Conservation (phyloP, 2,329 filamentous ascomycete genomes). For the Dichotomopilus funicola region DNA sequence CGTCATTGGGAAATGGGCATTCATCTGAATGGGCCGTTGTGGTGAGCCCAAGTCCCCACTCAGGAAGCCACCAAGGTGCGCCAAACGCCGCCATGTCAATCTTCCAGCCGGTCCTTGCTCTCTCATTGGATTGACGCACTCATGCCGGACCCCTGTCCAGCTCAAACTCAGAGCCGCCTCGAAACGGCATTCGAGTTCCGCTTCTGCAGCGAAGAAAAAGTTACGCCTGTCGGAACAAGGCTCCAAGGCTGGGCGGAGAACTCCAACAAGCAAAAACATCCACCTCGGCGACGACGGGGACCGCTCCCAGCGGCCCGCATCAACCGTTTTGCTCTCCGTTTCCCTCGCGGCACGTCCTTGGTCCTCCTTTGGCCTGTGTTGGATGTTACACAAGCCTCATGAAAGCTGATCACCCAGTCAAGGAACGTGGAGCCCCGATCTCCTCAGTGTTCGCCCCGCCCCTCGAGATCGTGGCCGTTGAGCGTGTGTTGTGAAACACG, state of each 20-base stretch:
- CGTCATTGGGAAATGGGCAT: neutral
- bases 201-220: neutral
- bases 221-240: slow-evolving; percentile 50
- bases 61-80: slow-evolving; percentile 11
- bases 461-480: slow-evolving; percentile 9
- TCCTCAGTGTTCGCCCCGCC: neutral
- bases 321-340: neutral
- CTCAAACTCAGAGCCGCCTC: slow-evolving; percentile 22
- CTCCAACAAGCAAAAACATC: neutral
- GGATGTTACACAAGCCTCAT: slow-evolving; percentile 4
- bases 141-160: slow-evolving; percentile 21
- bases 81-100: slow-evolving; percentile 13
- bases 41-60: neutral
- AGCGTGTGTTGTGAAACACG: slow-evolving; percentile 1
- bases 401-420: neutral
- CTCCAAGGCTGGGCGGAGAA: slow-evolving; percentile 29
- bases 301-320: neutral
- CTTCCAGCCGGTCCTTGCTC: slow-evolving; percentile 9
- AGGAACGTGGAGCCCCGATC: slow-evolving; percentile 1
- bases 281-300: neutral
- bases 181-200: slow-evolving; percentile 9
- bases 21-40: neutral
- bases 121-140: slow-evolving; percentile 17
- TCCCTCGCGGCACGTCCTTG: neutral
- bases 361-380: neutral